phyloP scores from a whole-genome alignment of 1,139 yeast species.

The Yamadazyma diddensiae region DNA sequence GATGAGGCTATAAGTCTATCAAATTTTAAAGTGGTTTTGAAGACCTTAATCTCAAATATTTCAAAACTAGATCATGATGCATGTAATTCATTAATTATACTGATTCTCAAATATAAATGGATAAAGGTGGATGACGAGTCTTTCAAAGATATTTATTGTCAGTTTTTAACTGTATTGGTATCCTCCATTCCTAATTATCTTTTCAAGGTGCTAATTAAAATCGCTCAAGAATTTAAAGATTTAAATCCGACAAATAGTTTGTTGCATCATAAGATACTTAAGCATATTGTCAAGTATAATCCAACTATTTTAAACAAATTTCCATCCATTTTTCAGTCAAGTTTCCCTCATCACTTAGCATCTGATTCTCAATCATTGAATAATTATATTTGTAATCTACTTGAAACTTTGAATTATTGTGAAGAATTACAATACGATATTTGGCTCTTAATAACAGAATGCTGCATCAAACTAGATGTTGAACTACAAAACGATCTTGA shows the following conservation, averaged over 20 bases:
- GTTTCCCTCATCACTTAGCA: constrained; percentile 77
- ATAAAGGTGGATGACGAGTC: constrained; percentile 29
- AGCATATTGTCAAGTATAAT: constrained; percentile 61
- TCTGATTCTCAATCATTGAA: constrained; percentile 52
- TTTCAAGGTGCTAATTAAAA: constrained; percentile 68
- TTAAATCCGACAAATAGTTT: constrained; percentile 11
- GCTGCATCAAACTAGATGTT: constrained; percentile 85
- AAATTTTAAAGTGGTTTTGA: constrained; percentile 36
- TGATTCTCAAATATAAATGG: constrained; percentile 55
- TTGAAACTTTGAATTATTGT: constrained; percentile 62
- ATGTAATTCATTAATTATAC: constrained; percentile 30
- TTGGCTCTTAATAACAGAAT: constrained; percentile 80
- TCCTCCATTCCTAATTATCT: constrained; percentile 89
- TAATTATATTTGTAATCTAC: constrained; percentile 64
- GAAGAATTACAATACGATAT: constrained; percentile 68
- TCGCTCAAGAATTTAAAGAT: constrained; percentile 56
- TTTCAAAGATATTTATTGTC: constrained; percentile 54
- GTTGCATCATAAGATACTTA: constrained; percentile 66
- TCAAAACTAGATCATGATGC: constrained; percentile 37
- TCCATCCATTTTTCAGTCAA: constrained; percentile 53
- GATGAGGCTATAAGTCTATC: constrained; percentile 34
- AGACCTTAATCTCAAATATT: constrained; percentile 32
- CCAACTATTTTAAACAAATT: constrained; percentile 78
- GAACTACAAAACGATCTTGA: constrained; percentile 87
- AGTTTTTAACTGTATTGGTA: constrained; percentile 73